Evolutionary conservation across 345 rosid species (phyloP).

Genomic region (Fremontodendron californicum): DNA sequence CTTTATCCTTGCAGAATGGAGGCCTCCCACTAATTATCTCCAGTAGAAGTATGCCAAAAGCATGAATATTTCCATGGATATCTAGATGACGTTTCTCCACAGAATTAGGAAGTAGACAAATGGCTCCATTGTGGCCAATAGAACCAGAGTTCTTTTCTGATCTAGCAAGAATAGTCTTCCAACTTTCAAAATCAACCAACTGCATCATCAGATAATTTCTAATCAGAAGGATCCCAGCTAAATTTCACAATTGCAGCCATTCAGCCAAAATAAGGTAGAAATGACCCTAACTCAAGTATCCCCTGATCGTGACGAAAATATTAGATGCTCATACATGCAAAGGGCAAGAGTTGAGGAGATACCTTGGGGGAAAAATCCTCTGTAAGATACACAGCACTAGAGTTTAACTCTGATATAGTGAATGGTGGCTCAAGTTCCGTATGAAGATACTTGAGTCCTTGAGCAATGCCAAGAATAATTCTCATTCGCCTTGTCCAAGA

Average conservation of each 20-base stretch:
- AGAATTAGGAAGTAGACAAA: conserved; percentile 74
- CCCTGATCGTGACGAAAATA: not conserved
- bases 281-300: conserved; percentile 1
- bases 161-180: conserved; percentile 90
- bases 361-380: conserved; percentile 98
- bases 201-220: conserved; percentile 29
- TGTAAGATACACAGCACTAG: conserved; percentile 86
- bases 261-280: not conserved
- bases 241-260: not conserved
- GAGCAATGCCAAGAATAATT: conserved; percentile 74
- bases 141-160: conserved; percentile 80
- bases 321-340: not conserved
- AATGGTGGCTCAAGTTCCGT: conserved; percentile 84
- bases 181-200: conserved; percentile 96
- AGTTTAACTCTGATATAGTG: conserved; percentile 85
- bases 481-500: conserved; percentile 94
- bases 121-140: conserved; percentile 65
- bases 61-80: conserved; percentile 76
- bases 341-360: conserved; percentile 1
- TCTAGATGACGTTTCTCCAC: conserved; percentile 74
- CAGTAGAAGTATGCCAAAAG: conserved; percentile 82
- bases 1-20: conserved; percentile 79
- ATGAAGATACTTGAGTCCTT: conserved; percentile 89
- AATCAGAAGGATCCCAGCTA: not conserved
- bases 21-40: conserved; percentile 95